Conservation (phyloP, 1,284 basidiomycete genomes). For the Cryptococcus wingfieldii region DNA sequence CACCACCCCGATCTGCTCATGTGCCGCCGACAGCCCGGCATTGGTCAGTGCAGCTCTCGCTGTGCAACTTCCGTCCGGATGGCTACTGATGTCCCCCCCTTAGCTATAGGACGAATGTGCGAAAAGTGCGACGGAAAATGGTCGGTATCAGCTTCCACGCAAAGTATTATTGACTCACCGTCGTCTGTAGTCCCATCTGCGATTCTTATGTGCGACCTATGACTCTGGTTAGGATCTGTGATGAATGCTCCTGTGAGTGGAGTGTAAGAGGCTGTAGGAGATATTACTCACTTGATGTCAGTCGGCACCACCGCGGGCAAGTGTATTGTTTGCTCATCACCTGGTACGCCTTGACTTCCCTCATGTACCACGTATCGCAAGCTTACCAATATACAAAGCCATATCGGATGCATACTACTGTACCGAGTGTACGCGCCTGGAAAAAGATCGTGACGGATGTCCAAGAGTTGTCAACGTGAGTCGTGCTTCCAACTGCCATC, state of each 20-base stretch:
- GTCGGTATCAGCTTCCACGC: constrained; percentile 53
- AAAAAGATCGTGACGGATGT: constrained; percentile 97
- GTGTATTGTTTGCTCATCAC: constrained; percentile 94
- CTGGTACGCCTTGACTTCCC: constrained; percentile 60
- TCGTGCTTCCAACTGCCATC: neutral
- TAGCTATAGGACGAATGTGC: constrained; percentile 93
- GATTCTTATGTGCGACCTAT: constrained; percentile 99
- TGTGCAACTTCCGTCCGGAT: neutral
- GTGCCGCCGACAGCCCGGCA: constrained; percentile 93
- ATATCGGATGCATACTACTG: constrained; percentile 98
- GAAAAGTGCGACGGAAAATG: constrained; percentile 99
- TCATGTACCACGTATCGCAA: neutral
- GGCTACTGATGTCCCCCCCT: neutral
- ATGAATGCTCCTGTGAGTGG: constrained; percentile 82
- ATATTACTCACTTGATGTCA: constrained; percentile 4
- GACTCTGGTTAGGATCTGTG: constrained; percentile 95
- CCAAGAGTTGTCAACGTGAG: constrained; percentile 88
- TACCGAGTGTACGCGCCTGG: constrained; percentile 89
- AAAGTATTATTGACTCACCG: neutral
- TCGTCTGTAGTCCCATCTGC: constrained; percentile 75
- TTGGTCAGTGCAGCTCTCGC: constrained; percentile 58
- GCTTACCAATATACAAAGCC: constrained; percentile 54
- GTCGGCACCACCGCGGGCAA: constrained; percentile 91
- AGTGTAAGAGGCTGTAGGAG: neutral
- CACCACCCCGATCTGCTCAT: constrained; percentile 72